These are phyloP conservation scores for Puccinia triticina DNA, from an alignment of 1,284 basidiomycete genomes.

Conservation along the genomic window DNA sequence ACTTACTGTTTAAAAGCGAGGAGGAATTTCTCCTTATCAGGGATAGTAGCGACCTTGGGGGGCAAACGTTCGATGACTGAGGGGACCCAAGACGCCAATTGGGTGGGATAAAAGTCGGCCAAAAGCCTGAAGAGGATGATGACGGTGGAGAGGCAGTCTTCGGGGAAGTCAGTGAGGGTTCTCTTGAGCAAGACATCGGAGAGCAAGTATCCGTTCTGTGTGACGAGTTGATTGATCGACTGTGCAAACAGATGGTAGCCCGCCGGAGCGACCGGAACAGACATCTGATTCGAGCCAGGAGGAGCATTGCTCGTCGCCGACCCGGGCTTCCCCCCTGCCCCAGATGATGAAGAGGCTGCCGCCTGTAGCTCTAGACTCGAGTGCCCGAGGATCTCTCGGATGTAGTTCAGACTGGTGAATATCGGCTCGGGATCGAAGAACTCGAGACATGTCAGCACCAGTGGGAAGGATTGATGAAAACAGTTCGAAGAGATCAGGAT, in stretches of 20 bases:
- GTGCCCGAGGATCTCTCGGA: constrained; percentile 74
- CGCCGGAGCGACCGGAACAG: constrained; percentile 22
- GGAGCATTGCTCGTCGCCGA: constrained; percentile 8
- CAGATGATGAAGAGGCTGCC: background rate
- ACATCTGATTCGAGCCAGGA: constrained; percentile 10
- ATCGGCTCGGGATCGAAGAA: constrained; percentile 79
- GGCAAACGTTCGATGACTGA: constrained; percentile 74
- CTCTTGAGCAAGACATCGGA: constrained; percentile 75
- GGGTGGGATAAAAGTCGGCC: constrained; percentile 69
- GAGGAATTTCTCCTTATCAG: constrained; percentile 76
- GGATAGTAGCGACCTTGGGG: constrained; percentile 67
- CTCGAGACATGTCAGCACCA: constrained; percentile 74
- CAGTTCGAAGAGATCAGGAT: constrained; percentile 75
- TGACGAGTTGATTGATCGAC: constrained; percentile 71
- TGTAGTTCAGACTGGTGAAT: constrained; percentile 77
- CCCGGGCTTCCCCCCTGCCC: constrained; percentile 15
- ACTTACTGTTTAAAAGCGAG: constrained; percentile 73
- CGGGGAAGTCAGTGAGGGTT: constrained; percentile 81
- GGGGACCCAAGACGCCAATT: constrained; percentile 74
- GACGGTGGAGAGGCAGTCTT: constrained; percentile 75
- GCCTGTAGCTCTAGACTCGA: constrained; percentile 60
- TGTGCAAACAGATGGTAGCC: constrained; percentile 60
- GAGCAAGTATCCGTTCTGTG: constrained; percentile 75
- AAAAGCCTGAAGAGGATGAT: constrained; percentile 77
- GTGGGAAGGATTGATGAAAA: constrained; percentile 75